These are phyloP conservation scores for Yamadazyma endophytica DNA, from an alignment of 805 yeast species.

Conservation along the genomic window DNA sequence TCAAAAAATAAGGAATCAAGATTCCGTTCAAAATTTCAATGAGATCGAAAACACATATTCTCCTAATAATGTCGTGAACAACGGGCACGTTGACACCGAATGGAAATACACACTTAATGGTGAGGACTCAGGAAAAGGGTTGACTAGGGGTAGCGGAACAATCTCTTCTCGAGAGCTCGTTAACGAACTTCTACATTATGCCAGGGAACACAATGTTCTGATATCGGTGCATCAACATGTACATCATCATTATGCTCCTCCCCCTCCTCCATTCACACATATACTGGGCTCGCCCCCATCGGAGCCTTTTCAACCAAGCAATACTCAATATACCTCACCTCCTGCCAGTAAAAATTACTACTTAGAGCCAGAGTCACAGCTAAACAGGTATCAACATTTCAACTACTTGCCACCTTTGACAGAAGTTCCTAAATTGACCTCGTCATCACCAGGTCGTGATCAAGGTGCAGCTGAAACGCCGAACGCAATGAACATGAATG, in stretches of 20 bases:
- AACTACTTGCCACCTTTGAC: slow-evolving; percentile 69
- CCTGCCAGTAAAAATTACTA: slow-evolving; percentile 10
- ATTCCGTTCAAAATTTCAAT: too few relatives aligned
- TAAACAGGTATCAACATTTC: slow-evolving; percentile 64
- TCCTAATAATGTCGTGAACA: too few relatives aligned
- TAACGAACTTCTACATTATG: slow-evolving; percentile 54
- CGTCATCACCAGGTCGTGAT: slow-evolving; percentile 55
- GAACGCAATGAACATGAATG: too few relatives aligned
- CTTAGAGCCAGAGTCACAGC: slow-evolving; percentile 48
- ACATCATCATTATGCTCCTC: slow-evolving; percentile 68
- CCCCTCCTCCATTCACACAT: slow-evolving; percentile 13
- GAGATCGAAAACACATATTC: too few relatives aligned
- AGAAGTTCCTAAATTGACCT: slow-evolving; percentile 65
- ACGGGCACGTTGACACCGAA: too few relatives aligned
- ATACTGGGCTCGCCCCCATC: slow-evolving; percentile 3
- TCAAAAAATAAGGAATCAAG: slow-evolving; percentile 38
- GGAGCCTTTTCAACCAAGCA: not conserved
- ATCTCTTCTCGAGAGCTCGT: slow-evolving; percentile 54
- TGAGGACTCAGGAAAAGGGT: too few relatives aligned
- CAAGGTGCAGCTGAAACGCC: slow-evolving; percentile 23
- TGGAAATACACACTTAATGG: slow-evolving; percentile 61
- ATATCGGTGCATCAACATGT: slow-evolving; percentile 82
- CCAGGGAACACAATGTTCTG: slow-evolving; percentile 51
- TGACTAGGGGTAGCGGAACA: slow-evolving; percentile 42
- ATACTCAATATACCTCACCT: not conserved